Conservation (phyloP, 2,329 filamentous ascomycete species). For the Epichloe sibirici region DNA sequence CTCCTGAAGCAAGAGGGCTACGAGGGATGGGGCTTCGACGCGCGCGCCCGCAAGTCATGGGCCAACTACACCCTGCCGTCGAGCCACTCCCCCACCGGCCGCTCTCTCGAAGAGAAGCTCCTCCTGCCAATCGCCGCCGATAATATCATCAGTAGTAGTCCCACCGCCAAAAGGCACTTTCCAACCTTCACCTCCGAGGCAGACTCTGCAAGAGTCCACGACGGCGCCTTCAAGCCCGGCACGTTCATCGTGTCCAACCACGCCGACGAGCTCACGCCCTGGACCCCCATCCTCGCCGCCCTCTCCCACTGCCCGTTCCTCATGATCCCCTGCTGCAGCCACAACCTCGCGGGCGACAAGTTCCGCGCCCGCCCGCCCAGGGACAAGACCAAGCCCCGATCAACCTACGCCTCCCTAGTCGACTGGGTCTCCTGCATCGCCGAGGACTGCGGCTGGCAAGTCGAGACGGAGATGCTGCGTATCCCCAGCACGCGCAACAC, state of each 20-base stretch:
- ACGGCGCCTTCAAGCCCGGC: constrained; percentile 55
- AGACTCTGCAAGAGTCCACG: constrained; percentile 24
- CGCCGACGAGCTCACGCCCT: constrained; percentile 88
- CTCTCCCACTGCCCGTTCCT: constrained; percentile 72
- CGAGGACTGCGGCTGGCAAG: constrained; percentile 56
- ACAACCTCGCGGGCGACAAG: constrained; percentile 62
- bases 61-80: constrained; percentile 43
- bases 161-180: not conserved
- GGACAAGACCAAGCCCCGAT: constrained; percentile 39
- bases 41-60: constrained; percentile 78
- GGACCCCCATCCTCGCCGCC: constrained; percentile 81
- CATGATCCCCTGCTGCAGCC: constrained; percentile 90
- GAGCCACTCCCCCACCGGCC: constrained; percentile 15
- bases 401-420: constrained; percentile 74
- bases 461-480: constrained; percentile 74
- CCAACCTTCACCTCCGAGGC: not conserved
- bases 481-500: constrained; percentile 90
- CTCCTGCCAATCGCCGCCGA: constrained; percentile 29
- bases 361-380: constrained; percentile 55
- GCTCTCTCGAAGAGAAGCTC: constrained; percentile 32
- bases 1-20: constrained; percentile 75
- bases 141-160: too few relatives aligned
- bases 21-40: constrained; percentile 82
- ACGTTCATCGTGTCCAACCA: constrained; percentile 97
- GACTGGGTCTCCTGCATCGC: constrained; percentile 64